A percentile compares a stretch with the other conserved stretches of the same genome.
phyloP scores from a whole-genome alignment of 1,284 basidiomycete genomes.

The Spongispora temasekensis region DNA sequence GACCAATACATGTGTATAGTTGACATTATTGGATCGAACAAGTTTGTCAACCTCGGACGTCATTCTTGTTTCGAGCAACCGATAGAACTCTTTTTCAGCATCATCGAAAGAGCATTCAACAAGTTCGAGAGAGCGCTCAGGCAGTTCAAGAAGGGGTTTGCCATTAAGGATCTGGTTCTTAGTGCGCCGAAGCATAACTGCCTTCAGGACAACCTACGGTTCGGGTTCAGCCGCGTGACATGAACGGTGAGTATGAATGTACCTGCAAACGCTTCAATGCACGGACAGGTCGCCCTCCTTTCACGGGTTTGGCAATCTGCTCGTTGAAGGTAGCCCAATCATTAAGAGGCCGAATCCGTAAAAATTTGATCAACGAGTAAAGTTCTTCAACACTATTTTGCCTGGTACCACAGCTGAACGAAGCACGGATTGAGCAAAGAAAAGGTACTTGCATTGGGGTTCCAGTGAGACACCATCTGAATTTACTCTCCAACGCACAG shows the following conservation, averaged over 20 bases:
- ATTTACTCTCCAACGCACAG: conserved; percentile 75
- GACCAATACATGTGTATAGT: conserved; percentile 85
- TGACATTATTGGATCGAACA: conserved; percentile 56
- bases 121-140: conserved; percentile 71
- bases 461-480: conserved; percentile 88
- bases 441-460: conserved; percentile 79
- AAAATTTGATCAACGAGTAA: conserved; percentile 87
- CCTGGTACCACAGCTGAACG: conserved; percentile 33
- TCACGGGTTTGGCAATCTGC: conserved; percentile 81
- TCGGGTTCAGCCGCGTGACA: neutral
- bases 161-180: conserved; percentile 87
- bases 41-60: conserved; percentile 72
- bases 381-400: conserved; percentile 92
- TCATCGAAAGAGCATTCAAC: conserved; percentile 73
- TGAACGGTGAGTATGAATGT: conserved; percentile 11
- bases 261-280: conserved; percentile 88
- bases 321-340: conserved; percentile 79
- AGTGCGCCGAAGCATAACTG: conserved; percentile 88
- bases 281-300: conserved; percentile 62
- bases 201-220: conserved; percentile 72
- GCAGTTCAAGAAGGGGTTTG: conserved; percentile 84
- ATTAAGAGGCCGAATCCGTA: conserved; percentile 83
- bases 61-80: conserved; percentile 76
- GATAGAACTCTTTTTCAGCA: conserved; percentile 84
- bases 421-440: neutral